Evolutionary conservation across 441 rosid genomes (phyloP).

Genomic region (Omphalea diandra): DNA sequence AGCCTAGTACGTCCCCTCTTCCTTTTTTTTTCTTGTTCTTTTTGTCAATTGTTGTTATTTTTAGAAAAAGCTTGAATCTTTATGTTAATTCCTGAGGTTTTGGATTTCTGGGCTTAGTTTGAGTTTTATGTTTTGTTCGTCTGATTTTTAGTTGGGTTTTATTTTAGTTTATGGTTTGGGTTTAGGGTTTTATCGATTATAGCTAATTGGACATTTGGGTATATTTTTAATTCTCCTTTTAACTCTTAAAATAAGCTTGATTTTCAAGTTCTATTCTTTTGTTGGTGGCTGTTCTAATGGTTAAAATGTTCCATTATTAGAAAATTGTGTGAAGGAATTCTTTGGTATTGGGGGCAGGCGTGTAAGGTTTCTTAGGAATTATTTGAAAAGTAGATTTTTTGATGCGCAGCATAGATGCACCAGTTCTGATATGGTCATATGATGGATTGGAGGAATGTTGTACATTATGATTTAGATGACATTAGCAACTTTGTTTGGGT

Average conservation of each 20-base stretch:
- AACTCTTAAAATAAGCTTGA: too few species aligned
- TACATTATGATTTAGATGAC: background rate
- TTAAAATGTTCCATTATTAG: background rate
- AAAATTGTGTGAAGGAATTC: background rate
- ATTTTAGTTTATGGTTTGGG: too few species aligned
- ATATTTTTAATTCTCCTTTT: too few species aligned
- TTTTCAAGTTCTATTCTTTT: too few species aligned
- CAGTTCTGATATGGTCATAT: background rate
- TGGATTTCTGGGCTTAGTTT: background rate
- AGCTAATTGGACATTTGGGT: background rate
- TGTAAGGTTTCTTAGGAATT: too few species aligned
- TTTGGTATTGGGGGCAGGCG: background rate
- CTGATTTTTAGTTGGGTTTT: background rate
- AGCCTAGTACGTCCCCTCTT: constrained; percentile 68
- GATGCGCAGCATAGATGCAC: background rate
- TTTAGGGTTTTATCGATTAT: background rate
- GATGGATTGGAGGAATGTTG: background rate
- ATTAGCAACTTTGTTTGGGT: background rate
- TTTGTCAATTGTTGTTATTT: background rate
- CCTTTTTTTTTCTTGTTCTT: too few species aligned
- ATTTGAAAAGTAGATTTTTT: background rate
- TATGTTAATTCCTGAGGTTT: background rate
- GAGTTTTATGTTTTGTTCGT: background rate
- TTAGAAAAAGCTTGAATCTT: background rate
- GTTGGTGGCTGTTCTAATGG: background rate